phyloP scores from a whole-genome alignment of 768 basidiomycete species.

The Pholiota microspora region DNA sequence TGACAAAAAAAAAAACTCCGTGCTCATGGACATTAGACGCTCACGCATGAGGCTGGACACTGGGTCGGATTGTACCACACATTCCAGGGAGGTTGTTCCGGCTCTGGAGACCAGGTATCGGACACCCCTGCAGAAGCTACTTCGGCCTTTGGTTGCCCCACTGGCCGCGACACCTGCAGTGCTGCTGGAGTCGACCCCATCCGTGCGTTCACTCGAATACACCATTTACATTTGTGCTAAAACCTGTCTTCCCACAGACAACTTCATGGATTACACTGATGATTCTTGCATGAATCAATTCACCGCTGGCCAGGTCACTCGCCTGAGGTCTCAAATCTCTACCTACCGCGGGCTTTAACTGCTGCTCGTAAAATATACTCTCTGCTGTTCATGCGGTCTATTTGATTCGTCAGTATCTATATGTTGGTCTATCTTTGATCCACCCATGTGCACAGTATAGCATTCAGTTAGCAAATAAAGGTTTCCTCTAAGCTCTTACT shows the following conservation, averaged over 20 bases:
- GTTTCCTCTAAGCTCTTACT: too few relatives aligned
- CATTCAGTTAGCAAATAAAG: too few relatives aligned
- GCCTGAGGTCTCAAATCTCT: constrained; percentile 37
- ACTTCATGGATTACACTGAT: constrained; percentile 55
- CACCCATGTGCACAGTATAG: too few relatives aligned
- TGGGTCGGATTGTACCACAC: constrained; percentile 62
- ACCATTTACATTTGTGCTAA: neutral
- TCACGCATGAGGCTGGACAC: constrained; percentile 60
- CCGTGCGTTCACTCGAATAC: constrained; percentile 24
- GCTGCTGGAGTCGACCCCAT: constrained; percentile 44
- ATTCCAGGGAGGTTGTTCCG: constrained; percentile 49
- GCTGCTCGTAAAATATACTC: neutral
- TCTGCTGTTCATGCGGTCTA: too few relatives aligned
- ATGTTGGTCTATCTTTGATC: too few relatives aligned
- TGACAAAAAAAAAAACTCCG: too few relatives aligned
- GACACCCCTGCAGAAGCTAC: constrained; percentile 48
- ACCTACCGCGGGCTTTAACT: constrained; percentile 35
- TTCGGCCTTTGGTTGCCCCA: constrained; percentile 41
- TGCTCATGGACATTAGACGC: constrained; percentile 25
- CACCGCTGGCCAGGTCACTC: constrained; percentile 43
- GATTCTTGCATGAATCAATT: constrained; percentile 51
- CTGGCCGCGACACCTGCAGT: constrained; percentile 33
- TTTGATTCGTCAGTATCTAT: too few relatives aligned
- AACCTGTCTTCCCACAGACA: too few relatives aligned
- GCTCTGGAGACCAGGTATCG: constrained; percentile 39